Evolutionary conservation across 495 filamentous ascomycete species (phyloP).

Genomic region (Aspergillus heteromorphus): DNA sequence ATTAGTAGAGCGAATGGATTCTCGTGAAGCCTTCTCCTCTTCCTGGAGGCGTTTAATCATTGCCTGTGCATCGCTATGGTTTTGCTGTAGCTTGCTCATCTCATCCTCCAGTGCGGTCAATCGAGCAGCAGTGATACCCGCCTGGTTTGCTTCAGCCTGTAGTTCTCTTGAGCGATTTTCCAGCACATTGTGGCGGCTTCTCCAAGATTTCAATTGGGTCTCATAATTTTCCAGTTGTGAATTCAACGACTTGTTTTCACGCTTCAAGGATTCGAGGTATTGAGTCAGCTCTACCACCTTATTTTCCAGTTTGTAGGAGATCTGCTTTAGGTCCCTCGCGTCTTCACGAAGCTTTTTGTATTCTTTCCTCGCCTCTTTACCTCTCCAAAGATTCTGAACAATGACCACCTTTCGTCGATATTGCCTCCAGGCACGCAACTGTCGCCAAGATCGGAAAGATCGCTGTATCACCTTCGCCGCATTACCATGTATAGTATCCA

Average conservation of each 20-base stretch:
- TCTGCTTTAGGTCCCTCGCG: conserved; percentile 95
- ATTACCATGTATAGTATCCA: conserved; percentile 90
- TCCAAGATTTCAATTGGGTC: conserved; percentile 90
- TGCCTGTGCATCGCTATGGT: conserved; percentile 75
- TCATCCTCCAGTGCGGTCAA: conserved; percentile 86
- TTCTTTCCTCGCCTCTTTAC: conserved; percentile 67
- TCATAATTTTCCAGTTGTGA: conserved; percentile 95
- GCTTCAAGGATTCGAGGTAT: conserved; percentile 82
- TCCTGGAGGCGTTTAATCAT: conserved; percentile 92
- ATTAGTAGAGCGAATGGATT: conserved; percentile 68
- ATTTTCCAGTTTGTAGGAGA: conserved; percentile 98
- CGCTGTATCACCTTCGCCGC: conserved; percentile 88
- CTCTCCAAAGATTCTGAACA: conserved; percentile 91
- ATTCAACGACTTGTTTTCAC: conserved; percentile 82
- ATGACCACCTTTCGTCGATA: conserved; percentile 85
- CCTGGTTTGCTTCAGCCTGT: conserved; percentile 94
- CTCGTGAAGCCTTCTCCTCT: conserved; percentile 76
- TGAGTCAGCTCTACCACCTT: conserved; percentile 99
- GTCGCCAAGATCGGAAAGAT: conserved; percentile 74
- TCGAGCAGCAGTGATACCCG: conserved; percentile 86
- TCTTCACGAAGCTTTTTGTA: conserved; percentile 93
- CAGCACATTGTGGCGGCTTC: conserved; percentile 82
- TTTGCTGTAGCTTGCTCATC: conserved; percentile 84
- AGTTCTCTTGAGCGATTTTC: conserved; percentile 88
- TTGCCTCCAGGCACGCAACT: conserved; percentile 75